Evolutionary conservation across 805 yeast species (phyloP), one percentile per base, ranked within the genome.

Genomic region (Candida quercuum): DNA sequence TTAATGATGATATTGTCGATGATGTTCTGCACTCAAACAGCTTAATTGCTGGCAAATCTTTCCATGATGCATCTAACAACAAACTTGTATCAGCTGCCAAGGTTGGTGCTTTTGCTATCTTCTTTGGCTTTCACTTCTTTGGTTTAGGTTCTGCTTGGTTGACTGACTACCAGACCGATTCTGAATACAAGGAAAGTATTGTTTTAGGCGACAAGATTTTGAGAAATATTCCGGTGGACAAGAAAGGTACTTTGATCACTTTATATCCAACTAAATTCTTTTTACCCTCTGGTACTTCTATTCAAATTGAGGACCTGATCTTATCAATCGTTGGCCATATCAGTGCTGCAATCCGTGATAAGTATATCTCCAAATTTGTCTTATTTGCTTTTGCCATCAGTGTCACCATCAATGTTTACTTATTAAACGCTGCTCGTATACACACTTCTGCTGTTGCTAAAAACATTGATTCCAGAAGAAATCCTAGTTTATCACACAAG

Each of bases 351-450:
- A 81, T 89, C 39, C 76, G 83, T 50, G 96, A 89, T 59, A 83
- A 81, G 38, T 66, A 86, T 43, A 74, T 88, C 47, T 79, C 93
- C 43, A 89, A 89, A 57, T 74, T 80, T 45, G 68, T 88, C 36
- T 73, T 89, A 32, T 69, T 84, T 43, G 78, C 78, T 10, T 76
- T 89, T 42, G 78, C 83, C 19, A 64, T 86, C 46, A 84, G 95
- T 47, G 74, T 86, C 38, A 78, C 83, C 6, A 78, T 86, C 46
- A 93, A 93, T 58, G 78, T 84, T 35, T 91, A 89, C 60, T 71
- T 93, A 48, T 72, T 91, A 58, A 86, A 87, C 52, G 93, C 86
- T 40, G 83, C 95, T n/a, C 74, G 85, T 59, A 69, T 72, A 37
- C 85, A 82, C 49, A 67, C 76, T 8, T 60, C 58, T 32, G 55